Percentiles rank a stretch among this genome's conserved stretches.
phyloP scores from a whole-genome alignment of 805 yeast genomes.

The Ogataea neopini region DNA sequence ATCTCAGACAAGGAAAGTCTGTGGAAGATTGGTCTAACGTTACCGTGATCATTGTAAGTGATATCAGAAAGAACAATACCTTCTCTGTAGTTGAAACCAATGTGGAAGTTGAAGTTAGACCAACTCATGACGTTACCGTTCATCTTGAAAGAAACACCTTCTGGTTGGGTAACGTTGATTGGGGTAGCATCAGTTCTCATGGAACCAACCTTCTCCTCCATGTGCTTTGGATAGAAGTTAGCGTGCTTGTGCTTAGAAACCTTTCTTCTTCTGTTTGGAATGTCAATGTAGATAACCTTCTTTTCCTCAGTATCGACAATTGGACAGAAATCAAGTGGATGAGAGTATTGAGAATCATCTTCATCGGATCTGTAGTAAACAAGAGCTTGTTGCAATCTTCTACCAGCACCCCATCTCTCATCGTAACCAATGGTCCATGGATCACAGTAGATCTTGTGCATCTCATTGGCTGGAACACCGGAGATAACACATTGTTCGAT shows the following conservation, averaged over 20 bases:
- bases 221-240: conserved; percentile 66
- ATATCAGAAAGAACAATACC: conserved; percentile 79
- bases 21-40: conserved; percentile 72
- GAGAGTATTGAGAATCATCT: conserved; percentile 68
- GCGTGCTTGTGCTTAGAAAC: conserved; percentile 68
- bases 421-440: conserved; percentile 69
- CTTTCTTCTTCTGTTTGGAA: conserved; percentile 73
- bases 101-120: conserved; percentile 76
- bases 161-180: conserved; percentile 73
- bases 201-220: conserved; percentile 61
- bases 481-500: conserved; percentile 70
- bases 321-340: conserved; percentile 81
- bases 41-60: conserved; percentile 73
- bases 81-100: conserved; percentile 85
- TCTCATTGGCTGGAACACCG: conserved; percentile 64
- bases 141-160: conserved; percentile 77
- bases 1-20: conserved; percentile 76
- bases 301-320: conserved; percentile 71
- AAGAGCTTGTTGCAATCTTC: conserved; percentile 78
- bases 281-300: conserved; percentile 72
- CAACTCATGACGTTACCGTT: conserved; percentile 69
- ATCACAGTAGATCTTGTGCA: conserved; percentile 62
- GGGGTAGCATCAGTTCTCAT: conserved; percentile 67
- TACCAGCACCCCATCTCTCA: conserved; percentile 72
- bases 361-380: conserved; percentile 74